These are phyloP conservation scores for Yamadazyma atlantica DNA, from an alignment of 1,139 yeast species.

Conservation along the genomic window DNA sequence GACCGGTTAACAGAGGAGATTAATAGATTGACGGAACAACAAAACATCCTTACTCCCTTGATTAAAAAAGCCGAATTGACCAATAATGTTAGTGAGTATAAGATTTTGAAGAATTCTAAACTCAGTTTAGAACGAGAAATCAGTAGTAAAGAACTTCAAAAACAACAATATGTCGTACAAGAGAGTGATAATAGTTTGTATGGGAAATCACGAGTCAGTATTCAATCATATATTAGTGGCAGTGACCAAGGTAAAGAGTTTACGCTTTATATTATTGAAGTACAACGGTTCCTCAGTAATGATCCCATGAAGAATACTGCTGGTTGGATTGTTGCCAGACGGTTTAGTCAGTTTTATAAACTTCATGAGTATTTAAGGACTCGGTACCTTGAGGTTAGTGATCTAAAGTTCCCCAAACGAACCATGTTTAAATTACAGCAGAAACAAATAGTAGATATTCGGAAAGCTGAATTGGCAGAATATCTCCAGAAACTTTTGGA, in stretches of 20 bases:
- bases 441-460: conserved; percentile 59
- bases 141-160: conserved; percentile 66
- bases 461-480: conserved; percentile 60
- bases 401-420: conserved; percentile 61
- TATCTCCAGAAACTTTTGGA: conserved; percentile 59
- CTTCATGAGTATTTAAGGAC: conserved; percentile 64
- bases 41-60: conserved; percentile 62
- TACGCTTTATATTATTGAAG: conserved; percentile 73
- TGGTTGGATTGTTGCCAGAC: conserved; percentile 87
- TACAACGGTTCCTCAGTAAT: conserved; percentile 52
- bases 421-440: conserved; percentile 66
- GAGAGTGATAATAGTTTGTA: conserved; percentile 78
- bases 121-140: conserved; percentile 68
- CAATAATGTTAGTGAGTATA: conserved; percentile 67
- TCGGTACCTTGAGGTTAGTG: conserved; percentile 51
- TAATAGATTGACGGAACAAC: conserved; percentile 61
- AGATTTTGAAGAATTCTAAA: conserved; percentile 66
- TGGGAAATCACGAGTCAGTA: conserved; percentile 64
- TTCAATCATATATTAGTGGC: conserved; percentile 65
- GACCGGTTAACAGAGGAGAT: conserved; percentile 55
- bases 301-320: conserved; percentile 53
- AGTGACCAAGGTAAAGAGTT: conserved; percentile 56
- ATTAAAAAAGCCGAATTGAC: conserved; percentile 80
- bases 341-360: conserved; percentile 80
- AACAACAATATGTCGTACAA: conserved; percentile 80